These are phyloP conservation scores for Phanerodontia chrysosporium DNA, from an alignment of 768 basidiomycete species.

Conservation along the genomic window DNA sequence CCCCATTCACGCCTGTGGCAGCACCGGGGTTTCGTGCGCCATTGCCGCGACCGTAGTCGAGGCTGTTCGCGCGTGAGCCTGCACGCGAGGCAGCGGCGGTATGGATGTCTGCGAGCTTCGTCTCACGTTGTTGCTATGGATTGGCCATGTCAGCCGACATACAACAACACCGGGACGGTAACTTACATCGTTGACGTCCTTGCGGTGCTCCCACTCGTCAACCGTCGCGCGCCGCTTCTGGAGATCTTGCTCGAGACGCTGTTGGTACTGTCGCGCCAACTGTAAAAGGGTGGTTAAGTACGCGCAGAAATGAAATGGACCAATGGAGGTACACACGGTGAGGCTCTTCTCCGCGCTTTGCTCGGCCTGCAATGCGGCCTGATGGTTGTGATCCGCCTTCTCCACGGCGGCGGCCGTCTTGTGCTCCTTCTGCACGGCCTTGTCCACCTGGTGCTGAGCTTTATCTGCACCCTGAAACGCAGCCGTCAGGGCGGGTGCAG, in stretches of 20 bases:
- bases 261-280: conserved; percentile 25
- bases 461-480: conserved; percentile 38
- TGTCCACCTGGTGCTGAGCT: conserved; percentile 42
- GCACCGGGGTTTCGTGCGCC: conserved; percentile 7
- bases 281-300: conserved; percentile 4
- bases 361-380: conserved; percentile 40
- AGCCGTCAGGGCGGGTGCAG: background rate
- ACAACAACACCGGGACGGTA: background rate
- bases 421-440: conserved; percentile 48
- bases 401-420: conserved; percentile 46
- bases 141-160: background rate
- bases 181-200: conserved; percentile 28
- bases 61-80: conserved; percentile 11
- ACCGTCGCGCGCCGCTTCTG: conserved; percentile 21
- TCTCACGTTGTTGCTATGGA: conserved; percentile 19
- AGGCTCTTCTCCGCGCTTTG: conserved; percentile 40
- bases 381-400: conserved; percentile 49
- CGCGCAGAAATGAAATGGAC: background rate
- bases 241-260: conserved; percentile 21
- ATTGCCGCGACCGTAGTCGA: conserved; percentile 4
- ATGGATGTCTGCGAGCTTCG: conserved; percentile 23
- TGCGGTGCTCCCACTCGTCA: conserved; percentile 23
- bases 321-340: conserved; percentile 29
- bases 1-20: background rate
- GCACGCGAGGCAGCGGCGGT: conserved; percentile 19